A percentile compares a stretch with the other conserved stretches of the same genome.
Evolutionary conservation across 2,329 filamentous ascomycete genomes (phyloP).

Genomic region (Chalara sp.): DNA sequence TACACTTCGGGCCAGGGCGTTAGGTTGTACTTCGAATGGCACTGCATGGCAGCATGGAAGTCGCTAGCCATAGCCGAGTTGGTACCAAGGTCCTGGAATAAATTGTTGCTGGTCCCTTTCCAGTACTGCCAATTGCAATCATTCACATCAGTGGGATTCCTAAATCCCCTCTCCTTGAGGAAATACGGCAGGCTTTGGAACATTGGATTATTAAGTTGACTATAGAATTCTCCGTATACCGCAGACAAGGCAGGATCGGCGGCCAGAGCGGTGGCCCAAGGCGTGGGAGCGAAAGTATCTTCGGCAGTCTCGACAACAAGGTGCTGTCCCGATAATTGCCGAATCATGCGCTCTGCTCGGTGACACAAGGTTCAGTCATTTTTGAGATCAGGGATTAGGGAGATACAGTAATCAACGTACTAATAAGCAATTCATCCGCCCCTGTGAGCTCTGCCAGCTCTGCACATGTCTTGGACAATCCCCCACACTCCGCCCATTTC

Average conservation of each 20-base stretch:
- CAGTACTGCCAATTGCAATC: too few relatives aligned
- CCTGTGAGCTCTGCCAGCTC: slow-evolving; percentile 29
- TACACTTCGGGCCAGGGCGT: too few relatives aligned
- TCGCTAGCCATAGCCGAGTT: too few relatives aligned
- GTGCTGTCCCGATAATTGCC: slow-evolving; percentile 30
- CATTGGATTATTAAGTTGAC: slow-evolving; percentile 27
- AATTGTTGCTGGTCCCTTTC: too few relatives aligned
- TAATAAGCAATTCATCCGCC: slow-evolving; percentile 28
- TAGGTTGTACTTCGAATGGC: slow-evolving; percentile 30
- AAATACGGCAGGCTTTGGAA: slow-evolving; percentile 25
- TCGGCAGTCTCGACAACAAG: slow-evolving; percentile 28
- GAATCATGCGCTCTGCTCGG: slow-evolving; percentile 25
- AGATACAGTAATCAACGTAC: slow-evolving; percentile 17
- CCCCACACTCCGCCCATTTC: slow-evolving; percentile 29
- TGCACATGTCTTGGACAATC: slow-evolving; percentile 23
- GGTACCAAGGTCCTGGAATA: too few relatives aligned
- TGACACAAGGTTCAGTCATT: background rate
- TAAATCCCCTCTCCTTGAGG: too few relatives aligned
- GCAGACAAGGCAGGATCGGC: slow-evolving; percentile 24
- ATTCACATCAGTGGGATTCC: too few relatives aligned
- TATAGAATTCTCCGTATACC: slow-evolving; percentile 29
- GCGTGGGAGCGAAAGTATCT: slow-evolving; percentile 29
- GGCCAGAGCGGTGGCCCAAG: slow-evolving; percentile 26
- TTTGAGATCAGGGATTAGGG: slow-evolving; percentile 13
- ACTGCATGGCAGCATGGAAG: slow-evolving; percentile 33